Percentiles rank a stretch among this genome's conserved stretches.
Evolutionary conservation across 2,329 filamentous ascomycete genomes (phyloP).

Genomic region (Fusarium aywerte): DNA sequence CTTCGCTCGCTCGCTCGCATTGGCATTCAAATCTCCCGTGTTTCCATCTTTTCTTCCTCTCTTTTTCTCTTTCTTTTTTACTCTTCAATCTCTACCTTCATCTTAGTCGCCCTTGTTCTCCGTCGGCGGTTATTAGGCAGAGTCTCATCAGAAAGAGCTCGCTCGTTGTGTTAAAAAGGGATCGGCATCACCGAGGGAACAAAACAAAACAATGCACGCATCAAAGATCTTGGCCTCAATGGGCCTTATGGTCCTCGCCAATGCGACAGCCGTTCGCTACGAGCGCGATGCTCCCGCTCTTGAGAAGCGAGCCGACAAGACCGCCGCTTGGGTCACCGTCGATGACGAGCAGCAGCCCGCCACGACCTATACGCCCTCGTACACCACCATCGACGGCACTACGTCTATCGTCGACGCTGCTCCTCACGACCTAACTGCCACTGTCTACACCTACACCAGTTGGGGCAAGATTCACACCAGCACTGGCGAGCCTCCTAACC

Average conservation of each 20-base stretch:
- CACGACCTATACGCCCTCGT: slow-evolving; percentile 61
- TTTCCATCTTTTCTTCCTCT: slow-evolving; percentile 19
- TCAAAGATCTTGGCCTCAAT: slow-evolving; percentile 47
- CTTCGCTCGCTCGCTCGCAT: neutral
- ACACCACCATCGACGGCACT: slow-evolving; percentile 59
- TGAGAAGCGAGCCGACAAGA: slow-evolving; percentile 48
- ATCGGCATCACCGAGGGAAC: slow-evolving; percentile 6
- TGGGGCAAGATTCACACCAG: slow-evolving; percentile 54
- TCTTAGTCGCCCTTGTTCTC: slow-evolving; percentile 28
- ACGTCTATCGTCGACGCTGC: slow-evolving; percentile 53
- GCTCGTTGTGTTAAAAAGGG: slow-evolving; percentile 3
- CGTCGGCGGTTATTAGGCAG: slow-evolving; percentile 24
- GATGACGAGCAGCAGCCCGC: slow-evolving; percentile 57
- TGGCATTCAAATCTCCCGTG: slow-evolving; percentile 27
- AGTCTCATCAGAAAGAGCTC: slow-evolving; percentile 13
- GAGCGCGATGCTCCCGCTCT: slow-evolving; percentile 29
- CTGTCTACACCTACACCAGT: slow-evolving; percentile 53
- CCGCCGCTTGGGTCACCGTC: slow-evolving; percentile 64
- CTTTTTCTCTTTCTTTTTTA: slow-evolving; percentile 9
- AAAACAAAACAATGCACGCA: slow-evolving; percentile 47
- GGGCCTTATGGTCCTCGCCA: slow-evolving; percentile 47
- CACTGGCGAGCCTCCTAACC: slow-evolving; percentile 57
- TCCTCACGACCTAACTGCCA: slow-evolving; percentile 60
- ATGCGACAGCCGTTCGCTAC: slow-evolving; percentile 40
- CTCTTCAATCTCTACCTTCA: neutral